Evolutionary conservation across 495 filamentous ascomycete species (phyloP), one percentile per base, ranked within the genome.

Genomic region (Xylaria curta): DNA sequence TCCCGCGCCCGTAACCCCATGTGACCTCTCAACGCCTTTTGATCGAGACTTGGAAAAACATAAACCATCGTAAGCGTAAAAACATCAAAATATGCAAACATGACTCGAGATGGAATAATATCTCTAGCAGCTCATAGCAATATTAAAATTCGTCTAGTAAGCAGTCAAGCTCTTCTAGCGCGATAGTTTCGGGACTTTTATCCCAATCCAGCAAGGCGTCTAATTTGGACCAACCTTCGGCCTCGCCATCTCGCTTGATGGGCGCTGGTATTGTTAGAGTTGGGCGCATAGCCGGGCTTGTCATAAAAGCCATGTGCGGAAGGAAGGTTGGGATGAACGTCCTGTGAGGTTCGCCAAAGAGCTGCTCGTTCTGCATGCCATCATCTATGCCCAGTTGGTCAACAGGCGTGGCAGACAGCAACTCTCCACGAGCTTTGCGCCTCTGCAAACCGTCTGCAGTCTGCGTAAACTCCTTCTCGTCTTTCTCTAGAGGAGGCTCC

Each of bases 381-480:
- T 86, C 85, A 67, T 90, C 88, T 67, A 86, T 80, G 24, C 85
- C 84, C 51, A 78, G 78, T 54, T 83, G 82, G 63, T 85, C 82
- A 49, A 81, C 78, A 56, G 85, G 82, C 62, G 83, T 82, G 24
- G 75, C 73, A 40, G 77, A 77, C 31, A 83, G 83, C 67, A 81
- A 70, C 56, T 86, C 87, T 54, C 83, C 85, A 74, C 81, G 87
- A 70, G 87, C 83, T 69, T 87, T 93, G 70, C 92, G 88, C 83
- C 92, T 92, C 75, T 94, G 93, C 80, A 98, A 88, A 54, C 90
- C 91, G 76, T 91, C 90, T 10, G 96, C 96, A 7, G 95, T 98
- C 82, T 95, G 94, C 4, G 94, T 97, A 78, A 99, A 99, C 81
- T 98, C 96, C 76, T 91, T 93, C 83, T 99, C 96, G 73, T 98